Evolutionary conservation across 176 grass and related monocot species (phyloP).

Genomic region (Eleusine indica): DNA sequence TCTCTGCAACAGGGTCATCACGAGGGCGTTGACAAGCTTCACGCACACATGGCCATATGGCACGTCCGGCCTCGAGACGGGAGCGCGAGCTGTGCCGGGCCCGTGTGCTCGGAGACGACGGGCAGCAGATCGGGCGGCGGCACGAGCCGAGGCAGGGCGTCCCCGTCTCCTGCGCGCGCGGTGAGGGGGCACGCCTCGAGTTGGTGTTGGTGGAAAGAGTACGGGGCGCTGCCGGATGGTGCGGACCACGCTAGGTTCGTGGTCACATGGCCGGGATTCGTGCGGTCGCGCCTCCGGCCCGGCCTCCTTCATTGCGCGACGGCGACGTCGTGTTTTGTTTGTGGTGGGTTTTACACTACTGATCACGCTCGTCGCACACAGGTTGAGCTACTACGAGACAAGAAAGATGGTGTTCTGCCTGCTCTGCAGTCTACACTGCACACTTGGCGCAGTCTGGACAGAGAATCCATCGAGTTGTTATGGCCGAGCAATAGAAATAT

Average conservation of each 20-base stretch:
- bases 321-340: slow-evolving; percentile 23
- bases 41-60: neutral
- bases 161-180: neutral
- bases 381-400: neutral
- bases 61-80: neutral
- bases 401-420: neutral
- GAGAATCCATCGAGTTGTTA: neutral
- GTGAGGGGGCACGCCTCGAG: neutral
- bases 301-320: slow-evolving; percentile 14
- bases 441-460: neutral
- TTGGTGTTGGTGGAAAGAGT: slow-evolving; percentile 20
- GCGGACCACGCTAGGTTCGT: slow-evolving; percentile 29
- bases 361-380: neutral
- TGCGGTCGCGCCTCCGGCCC: slow-evolving; percentile 20
- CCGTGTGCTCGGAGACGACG: neutral
- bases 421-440: no score
- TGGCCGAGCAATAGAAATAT: neutral
- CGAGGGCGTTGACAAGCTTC: slow-evolving; percentile 34
- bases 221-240: slow-evolving; percentile 29
- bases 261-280: slow-evolving; percentile 28
- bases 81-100: neutral
- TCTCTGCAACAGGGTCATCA: slow-evolving; percentile 9
- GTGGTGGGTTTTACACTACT: neutral
- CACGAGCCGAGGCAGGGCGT: neutral
- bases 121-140: neutral